These are phyloP conservation scores for Pharnaceum exiguum DNA, from an alignment of 148 eudicot species.

Conservation along the genomic window DNA sequence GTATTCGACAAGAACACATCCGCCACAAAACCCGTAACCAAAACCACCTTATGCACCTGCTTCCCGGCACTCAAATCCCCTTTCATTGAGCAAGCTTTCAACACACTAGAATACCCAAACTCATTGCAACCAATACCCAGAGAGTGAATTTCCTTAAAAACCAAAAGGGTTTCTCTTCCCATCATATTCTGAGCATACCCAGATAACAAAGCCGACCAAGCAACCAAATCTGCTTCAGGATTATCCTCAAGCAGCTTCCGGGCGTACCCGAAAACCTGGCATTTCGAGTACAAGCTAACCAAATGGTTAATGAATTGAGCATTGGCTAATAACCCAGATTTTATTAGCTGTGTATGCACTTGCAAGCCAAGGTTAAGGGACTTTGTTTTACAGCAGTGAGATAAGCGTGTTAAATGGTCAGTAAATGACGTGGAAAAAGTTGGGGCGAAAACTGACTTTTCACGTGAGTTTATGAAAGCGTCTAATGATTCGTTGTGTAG, in stretches of 20 bases:
- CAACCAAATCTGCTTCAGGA: conserved; percentile 61
- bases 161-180: conserved; percentile 47
- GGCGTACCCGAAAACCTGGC: conserved; percentile 45
- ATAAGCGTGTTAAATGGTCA: conserved; percentile 39
- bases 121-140: conserved; percentile 56
- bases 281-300: conserved; percentile 53
- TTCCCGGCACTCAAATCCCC: conserved; percentile 51
- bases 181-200: conserved; percentile 60
- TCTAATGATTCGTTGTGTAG: conserved; percentile 3
- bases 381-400: conserved; percentile 38
- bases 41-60: conserved; percentile 55
- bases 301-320: conserved; percentile 40
- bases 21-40: conserved; percentile 46
- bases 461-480: not conserved
- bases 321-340: conserved; percentile 39
- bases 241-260: conserved; percentile 65
- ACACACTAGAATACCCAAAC: conserved; percentile 63
- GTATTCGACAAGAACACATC: conserved; percentile 71
- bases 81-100: conserved; percentile 58
- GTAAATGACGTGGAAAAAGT: conserved; percentile 21
- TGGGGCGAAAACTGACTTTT: conserved; percentile 7
- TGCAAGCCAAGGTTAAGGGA: conserved; percentile 42
- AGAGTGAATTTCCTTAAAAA: conserved; percentile 50
- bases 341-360: conserved; percentile 50
- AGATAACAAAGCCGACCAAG: conserved; percentile 79